Base-by-base conservation (phyloP, 2,329 filamentous ascomycete genomes). In the Ceratocystis diversiconidia region DNA sequence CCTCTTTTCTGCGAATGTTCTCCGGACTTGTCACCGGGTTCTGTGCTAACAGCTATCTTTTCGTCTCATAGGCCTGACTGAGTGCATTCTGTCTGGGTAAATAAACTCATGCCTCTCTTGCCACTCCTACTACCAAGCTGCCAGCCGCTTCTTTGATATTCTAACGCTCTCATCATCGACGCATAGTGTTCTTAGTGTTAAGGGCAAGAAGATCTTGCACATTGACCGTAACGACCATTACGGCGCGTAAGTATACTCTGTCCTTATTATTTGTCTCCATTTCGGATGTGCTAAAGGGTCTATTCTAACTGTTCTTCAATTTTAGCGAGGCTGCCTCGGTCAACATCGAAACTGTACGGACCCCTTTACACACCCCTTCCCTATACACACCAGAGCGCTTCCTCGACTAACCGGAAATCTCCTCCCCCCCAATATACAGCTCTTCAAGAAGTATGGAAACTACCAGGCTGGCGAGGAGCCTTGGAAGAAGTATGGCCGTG, bases 171-270 rank as follows among this genome's bases (percentile, higher is more conserved):
- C 63, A 32, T 60, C 41, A 25, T n/a, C 52, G 61, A 57, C 69
- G 62, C 70, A 68, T 72, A 91, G 92, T 78, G 92, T 99, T 69
- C 80, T 97, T 75, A 96, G 91, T 80, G 92, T 97, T 73, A 96
- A 97, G 82, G 92, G 92, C 77, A 92, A 95, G 83, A 97, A 97
- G 82, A 94, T 99, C 74, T 84, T 99, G 70, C 94, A 99, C 80
- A 96, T 99, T 76, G 94, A 97, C 79, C 88, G 92, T 75, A 97
- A 97, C 76, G 90, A 95, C 76, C 92, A 97, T 81, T 97, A 96
- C 74, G 94, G 94, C 83, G 94, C 90, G 92, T 95, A 80, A 73
- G 88, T 82, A 68, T 65, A 68, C 61, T 65, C 59, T 57, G 46
- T 22, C 28, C 36, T 28, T 12, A 44, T 68, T 52, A 52, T 67